A percentile compares a stretch with the other conserved stretches of the same genome.
Conservation (phyloP, 2,329 filamentous ascomycete genomes). For the Sphaerostilbella broomeana region DNA sequence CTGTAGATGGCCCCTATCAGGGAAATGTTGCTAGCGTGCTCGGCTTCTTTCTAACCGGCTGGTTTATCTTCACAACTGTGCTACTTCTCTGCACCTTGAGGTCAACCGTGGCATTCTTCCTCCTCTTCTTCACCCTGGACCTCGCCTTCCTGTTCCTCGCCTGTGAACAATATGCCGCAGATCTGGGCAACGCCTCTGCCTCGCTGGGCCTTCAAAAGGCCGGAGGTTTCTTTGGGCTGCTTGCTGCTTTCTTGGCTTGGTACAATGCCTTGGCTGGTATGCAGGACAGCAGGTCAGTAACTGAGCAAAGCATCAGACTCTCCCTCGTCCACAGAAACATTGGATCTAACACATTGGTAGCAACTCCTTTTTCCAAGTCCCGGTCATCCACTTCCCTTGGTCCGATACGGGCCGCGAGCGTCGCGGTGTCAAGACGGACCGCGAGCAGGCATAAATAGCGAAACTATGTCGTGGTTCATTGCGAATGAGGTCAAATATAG, state of each 20-base stretch:
- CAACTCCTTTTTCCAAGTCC: conserved; percentile 83
- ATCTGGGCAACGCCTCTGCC: conserved; percentile 43
- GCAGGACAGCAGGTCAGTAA: conserved; percentile 58
- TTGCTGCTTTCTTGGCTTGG: conserved; percentile 78
- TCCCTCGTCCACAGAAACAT: not conserved
- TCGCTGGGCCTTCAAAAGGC: conserved; percentile 54
- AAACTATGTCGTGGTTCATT: no score
- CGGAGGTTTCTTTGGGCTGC: conserved; percentile 72
- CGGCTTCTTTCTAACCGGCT: conserved; percentile 69
- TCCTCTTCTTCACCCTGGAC: conserved; percentile 71
- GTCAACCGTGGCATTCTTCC: conserved; percentile 72
- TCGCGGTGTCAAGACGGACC: conserved; percentile 41
- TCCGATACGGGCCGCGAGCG: conserved; percentile 65
- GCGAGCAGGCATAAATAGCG: conserved; percentile 16
- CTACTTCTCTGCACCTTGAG: conserved; percentile 67
- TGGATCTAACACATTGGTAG: conserved; percentile 42
- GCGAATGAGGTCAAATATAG: no score
- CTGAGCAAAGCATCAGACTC: not conserved
- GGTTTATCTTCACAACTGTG: conserved; percentile 80
- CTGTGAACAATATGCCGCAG: conserved; percentile 50
- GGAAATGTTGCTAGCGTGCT: conserved; percentile 49
- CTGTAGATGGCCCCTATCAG: conserved; percentile 38
- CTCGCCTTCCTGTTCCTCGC: conserved; percentile 68
- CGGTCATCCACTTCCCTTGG: conserved; percentile 94
- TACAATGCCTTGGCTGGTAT: conserved; percentile 82